Evolutionary conservation across 371 early-diverging fungal species (phyloP).

Genomic region (Mortierella sp.): DNA sequence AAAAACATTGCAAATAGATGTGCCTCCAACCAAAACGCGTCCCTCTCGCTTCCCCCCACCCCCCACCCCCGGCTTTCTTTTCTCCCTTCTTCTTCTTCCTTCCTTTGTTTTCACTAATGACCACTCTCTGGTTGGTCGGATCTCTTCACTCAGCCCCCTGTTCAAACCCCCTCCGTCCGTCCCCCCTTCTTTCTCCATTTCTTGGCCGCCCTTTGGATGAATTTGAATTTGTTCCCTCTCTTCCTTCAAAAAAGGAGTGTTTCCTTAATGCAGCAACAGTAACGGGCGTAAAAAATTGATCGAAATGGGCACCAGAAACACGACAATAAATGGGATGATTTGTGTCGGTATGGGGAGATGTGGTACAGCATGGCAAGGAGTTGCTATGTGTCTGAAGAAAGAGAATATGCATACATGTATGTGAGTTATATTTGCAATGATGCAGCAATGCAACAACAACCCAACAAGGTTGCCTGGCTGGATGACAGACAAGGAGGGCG

Average conservation of each 20-base stretch:
- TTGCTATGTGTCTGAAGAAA: neutral
- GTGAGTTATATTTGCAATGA: neutral
- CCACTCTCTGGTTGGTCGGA: neutral
- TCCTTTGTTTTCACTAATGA: neutral
- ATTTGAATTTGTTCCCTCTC: neutral
- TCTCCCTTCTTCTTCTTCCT: neutral
- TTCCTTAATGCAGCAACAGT: neutral
- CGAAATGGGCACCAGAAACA: neutral
- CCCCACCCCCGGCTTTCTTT: neutral
- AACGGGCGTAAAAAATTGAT: neutral
- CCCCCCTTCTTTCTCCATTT: neutral
- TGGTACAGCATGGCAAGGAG: constrained; percentile 11
- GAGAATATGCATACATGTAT: neutral
- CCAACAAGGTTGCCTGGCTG: neutral
- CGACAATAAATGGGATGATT: neutral
- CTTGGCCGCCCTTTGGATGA: neutral
- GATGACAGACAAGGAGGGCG: neutral
- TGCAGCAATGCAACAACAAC: neutral
- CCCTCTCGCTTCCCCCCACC: neutral
- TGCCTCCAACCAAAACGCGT: neutral
- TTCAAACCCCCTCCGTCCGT: neutral
- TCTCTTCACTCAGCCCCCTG: neutral
- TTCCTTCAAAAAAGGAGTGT: neutral
- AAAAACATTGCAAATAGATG: neutral
- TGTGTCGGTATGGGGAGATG: neutral